Base-by-base conservation (phyloP, 1,284 basidiomycete genomes). In the Ceratobasidium sp. region DNA sequence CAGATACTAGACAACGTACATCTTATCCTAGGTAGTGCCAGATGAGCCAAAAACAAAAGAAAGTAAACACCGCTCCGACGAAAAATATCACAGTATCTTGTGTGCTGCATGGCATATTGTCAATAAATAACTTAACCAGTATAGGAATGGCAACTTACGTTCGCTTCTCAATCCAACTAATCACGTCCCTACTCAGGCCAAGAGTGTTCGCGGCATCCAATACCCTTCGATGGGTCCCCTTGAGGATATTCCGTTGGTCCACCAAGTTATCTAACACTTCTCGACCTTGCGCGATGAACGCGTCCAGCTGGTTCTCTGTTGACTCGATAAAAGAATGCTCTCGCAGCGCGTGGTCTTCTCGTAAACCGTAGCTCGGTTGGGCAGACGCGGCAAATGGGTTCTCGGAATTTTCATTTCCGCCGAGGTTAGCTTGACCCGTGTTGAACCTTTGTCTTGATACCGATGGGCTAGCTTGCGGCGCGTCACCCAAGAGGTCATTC, bases 11-110 rank as follows among this genome's bases (percentile, higher is more conserved):
- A 32, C 14, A 55, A 57, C 47, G 38, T 26, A 55, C 50, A 32
- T 46, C 23, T 78, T 77, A 96, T 75, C 95, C 95, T 55, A 98
- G 83, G 80, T 95, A 97, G 77, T 88, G 88, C 89, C 93, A 93
- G 77, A 97, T 97, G 74, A 93, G 81, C 83, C 87, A 96, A 84
- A 98, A 98, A 81, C 90, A 94, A 81, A 96, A 85, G 80, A 98
- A 91, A 2, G 95, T 97, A 79, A 94, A 88, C n/a, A 91, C 81
- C 0, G 90, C 91, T 8, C 95, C 96, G 7, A 82, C 90, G 55
- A 92, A 82, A 82, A 98, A 95, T 77, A 98, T 96, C 77, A 94
- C 96, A 84, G 91, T 94, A 79, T 98, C 96, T 81, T 96, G 95
- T 47, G 91, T 94, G 80, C 94, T 96, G 79, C 21, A 35, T 63